Evolutionary conservation across 805 yeast species (phyloP).

Genomic region (Starmera dryadoides): DNA sequence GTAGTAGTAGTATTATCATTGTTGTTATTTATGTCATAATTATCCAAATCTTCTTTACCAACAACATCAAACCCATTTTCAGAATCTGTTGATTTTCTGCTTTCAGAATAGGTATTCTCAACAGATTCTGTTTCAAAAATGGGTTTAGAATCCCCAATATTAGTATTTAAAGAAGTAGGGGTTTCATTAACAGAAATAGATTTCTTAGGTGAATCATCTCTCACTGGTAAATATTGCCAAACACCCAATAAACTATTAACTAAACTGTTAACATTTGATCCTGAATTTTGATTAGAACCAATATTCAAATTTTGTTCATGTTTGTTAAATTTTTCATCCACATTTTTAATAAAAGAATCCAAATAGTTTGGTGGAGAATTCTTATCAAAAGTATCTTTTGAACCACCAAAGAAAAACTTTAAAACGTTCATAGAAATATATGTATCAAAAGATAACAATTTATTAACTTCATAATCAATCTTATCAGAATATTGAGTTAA

Average conservation of each 20-base stretch:
- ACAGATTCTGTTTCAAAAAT: not conserved
- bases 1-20: not conserved
- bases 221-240: not conserved
- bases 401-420: not conserved
- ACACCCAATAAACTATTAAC: not conserved
- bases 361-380: not conserved
- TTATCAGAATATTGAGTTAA: constrained; percentile 25
- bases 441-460: constrained; percentile 1
- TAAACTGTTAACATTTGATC: not conserved
- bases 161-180: not conserved
- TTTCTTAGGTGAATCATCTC: not conserved
- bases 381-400: not conserved
- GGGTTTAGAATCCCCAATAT: too few relatives aligned
- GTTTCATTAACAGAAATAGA: not conserved
- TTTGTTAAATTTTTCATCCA: not conserved
- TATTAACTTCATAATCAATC: constrained; percentile 21
- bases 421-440: constrained; percentile 1
- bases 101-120: not conserved
- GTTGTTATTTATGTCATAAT: not conserved
- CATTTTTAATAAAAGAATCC: not conserved
- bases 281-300: too few relatives aligned
- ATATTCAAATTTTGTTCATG: too few relatives aligned
- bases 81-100: not conserved
- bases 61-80: constrained; percentile 39
- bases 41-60: constrained; percentile 23